Base-by-base conservation (phyloP, 1,284 basidiomycete genomes). In the Mycena sp. region DNA sequence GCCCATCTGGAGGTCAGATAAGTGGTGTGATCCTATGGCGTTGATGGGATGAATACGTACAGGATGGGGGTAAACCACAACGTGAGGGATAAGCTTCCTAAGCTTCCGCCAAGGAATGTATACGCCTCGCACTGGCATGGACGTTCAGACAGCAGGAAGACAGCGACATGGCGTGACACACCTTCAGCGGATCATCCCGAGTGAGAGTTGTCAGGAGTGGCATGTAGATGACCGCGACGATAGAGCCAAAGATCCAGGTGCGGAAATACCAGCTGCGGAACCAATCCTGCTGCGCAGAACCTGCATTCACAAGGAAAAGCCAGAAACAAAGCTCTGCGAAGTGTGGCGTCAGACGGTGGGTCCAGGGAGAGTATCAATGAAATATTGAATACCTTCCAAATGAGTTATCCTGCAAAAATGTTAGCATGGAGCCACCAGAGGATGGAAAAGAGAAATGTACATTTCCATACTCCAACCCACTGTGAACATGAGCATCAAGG, bases 321-420 rank as follows among this genome's bases (percentile, higher is more conserved):
- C 91, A 93, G 73, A 93, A 93, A 69, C 89, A 92, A 1, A 93
- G 81, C 70, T 93, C 91, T 90, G 63, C 12, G 53, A 19, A n/a
- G 26, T 35, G 14, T 14, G 28, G 59, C 28, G 23, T 53, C 10
- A 55, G 57, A 17, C 21, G 9, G 6, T 10, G 21, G 38, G 11
- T n/a, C n/a, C n/a, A 2, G 25, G 23, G 32, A 9, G 14, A 35
- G 7, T 9, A 35, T 14, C 14, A 35, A 23, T 64, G 59, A n/a
- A 63, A 2, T 50, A 67, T 48, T 56, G 28, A n/a, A n/a, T 60
- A 89, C 90, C 90, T 85, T 93, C 91, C 66, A 93, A 75, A 74
- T 93, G 91, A 0, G 90, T 90, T 10, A 91, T 84, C 81, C 91
- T 92, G 67, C 12, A 38, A 9, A n/a, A 23, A 11, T 10, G 12